Evolutionary conservation across 306 rosid genomes (phyloP).

Genomic region (Datisca glomerata): DNA sequence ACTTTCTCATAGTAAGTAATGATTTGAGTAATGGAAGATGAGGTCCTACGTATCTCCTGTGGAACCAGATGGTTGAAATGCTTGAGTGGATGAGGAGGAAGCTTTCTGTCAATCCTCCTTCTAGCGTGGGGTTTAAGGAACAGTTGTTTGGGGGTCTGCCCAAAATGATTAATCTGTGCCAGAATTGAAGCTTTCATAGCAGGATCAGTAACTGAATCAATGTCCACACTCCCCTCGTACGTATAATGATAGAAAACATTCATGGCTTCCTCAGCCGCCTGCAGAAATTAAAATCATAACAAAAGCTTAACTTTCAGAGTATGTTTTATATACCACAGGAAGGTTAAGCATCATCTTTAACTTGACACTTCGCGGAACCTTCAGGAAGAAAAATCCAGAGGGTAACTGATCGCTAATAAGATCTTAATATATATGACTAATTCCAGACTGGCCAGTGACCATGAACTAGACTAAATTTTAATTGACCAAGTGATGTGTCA

Average conservation of each 20-base stretch:
- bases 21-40: conserved; percentile 77
- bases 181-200: conserved; percentile 99
- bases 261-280: conserved; percentile 97
- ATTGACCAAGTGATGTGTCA: too few relatives aligned
- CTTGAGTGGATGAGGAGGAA: conserved; percentile 93
- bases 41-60: conserved; percentile 69
- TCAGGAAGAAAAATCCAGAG: too few relatives aligned
- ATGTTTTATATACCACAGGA: too few relatives aligned
- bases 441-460: too few relatives aligned
- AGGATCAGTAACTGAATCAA: conserved; percentile 94
- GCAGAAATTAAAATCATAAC: conserved; percentile 17
- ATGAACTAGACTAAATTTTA: too few relatives aligned
- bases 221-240: conserved; percentile 96
- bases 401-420: too few relatives aligned
- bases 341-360: too few relatives aligned
- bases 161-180: conserved; percentile 98
- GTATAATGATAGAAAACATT: conserved; percentile 98
- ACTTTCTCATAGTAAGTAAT: conserved; percentile 66
- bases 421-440: too few relatives aligned
- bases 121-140: conserved; percentile 84
- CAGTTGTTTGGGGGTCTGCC: conserved; percentile 98
- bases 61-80: conserved; percentile 60
- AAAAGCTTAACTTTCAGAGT: too few relatives aligned
- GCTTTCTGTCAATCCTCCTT: conserved; percentile 66
- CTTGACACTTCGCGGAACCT: too few relatives aligned